A percentile compares a stretch with the other conserved stretches of the same genome.
Conservation (phyloP, 306 rosid genomes). For the Vachellia collinsii region DNA sequence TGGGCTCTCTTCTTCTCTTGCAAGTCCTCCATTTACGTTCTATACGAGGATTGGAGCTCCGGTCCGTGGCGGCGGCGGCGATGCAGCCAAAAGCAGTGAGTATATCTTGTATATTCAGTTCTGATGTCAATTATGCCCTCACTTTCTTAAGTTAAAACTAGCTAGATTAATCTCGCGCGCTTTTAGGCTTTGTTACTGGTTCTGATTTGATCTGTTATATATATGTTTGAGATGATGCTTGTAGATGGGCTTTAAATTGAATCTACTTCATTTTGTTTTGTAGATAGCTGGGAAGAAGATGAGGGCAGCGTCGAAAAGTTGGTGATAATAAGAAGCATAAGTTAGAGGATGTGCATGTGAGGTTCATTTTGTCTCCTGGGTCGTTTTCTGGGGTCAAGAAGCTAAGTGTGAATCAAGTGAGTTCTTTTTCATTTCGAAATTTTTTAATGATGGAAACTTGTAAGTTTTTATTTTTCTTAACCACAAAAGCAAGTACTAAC, state of each 20-base stretch:
- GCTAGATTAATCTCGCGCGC: neutral
- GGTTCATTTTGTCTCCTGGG: neutral
- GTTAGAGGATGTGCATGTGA: neutral
- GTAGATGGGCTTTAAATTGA: neutral
- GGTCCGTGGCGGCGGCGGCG: neutral
- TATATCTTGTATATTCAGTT: neutral
- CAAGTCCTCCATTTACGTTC: slow-evolving; percentile 4
- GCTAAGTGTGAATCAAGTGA: neutral
- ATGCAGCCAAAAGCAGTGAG: neutral
- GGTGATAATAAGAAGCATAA: neutral
- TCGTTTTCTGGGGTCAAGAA: neutral
- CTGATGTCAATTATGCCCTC: neutral
- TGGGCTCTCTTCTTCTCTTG: slow-evolving; percentile 50
- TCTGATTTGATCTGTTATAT: neutral
- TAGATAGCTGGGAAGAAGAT: neutral
- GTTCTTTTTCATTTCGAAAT: neutral
- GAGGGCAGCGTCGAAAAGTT: neutral
- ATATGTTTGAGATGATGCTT: neutral
- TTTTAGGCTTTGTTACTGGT: neutral
- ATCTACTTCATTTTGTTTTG: neutral
- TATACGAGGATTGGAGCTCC: neutral
- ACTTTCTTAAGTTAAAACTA: neutral
- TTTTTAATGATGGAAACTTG: neutral
- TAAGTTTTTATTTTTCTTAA: neutral
- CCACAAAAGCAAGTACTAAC: no score